Percentiles rank a stretch among this genome's conserved stretches.
phyloP scores from a whole-genome alignment of 306 rosid species.

The Coriaria nepalensis region DNA sequence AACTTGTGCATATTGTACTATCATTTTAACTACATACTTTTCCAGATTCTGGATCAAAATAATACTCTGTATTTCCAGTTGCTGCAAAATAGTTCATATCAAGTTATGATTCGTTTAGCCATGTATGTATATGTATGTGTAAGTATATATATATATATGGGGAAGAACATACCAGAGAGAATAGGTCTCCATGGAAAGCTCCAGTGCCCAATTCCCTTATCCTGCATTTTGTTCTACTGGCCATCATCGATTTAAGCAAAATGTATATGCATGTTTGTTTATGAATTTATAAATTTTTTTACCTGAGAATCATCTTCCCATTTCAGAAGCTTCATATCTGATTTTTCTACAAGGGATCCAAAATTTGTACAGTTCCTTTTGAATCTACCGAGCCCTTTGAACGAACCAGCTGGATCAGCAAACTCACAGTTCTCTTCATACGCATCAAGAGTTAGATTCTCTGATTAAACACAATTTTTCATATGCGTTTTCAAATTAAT shows the following conservation, averaged over 20 bases:
- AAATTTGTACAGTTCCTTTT: conserved; percentile 92
- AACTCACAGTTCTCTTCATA: conserved; percentile 87
- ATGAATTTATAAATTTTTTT: conserved; percentile 1
- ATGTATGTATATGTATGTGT: too few relatives aligned
- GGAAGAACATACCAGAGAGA: conserved; percentile 59
- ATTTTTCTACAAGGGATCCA: conserved; percentile 68
- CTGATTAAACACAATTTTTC: conserved; percentile 16
- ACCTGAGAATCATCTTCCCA: conserved; percentile 84
- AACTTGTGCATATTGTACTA: not conserved
- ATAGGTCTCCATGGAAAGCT: conserved; percentile 94
- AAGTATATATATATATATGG: not conserved
- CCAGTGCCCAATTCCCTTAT: conserved; percentile 83
- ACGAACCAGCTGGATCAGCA: conserved; percentile 94
- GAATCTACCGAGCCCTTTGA: conserved; percentile 81
- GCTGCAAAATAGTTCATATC: conserved; percentile 39
- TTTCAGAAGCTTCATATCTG: conserved; percentile 78
- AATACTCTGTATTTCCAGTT: conserved; percentile 89
- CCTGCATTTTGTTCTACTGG: conserved; percentile 47
- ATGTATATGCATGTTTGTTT: not conserved
- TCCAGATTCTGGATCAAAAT: conserved; percentile 62
- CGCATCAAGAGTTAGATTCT: conserved; percentile 73
- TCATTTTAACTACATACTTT: conserved; percentile 64
- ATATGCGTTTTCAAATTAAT: too few relatives aligned
- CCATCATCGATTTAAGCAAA: not conserved
- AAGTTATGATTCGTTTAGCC: not conserved